Percentiles rank a stretch among this genome's conserved stretches.
These are phyloP conservation scores for Taiozyma onychis DNA, from an alignment of 1,139 yeast genomes.

Conservation along the genomic window DNA sequence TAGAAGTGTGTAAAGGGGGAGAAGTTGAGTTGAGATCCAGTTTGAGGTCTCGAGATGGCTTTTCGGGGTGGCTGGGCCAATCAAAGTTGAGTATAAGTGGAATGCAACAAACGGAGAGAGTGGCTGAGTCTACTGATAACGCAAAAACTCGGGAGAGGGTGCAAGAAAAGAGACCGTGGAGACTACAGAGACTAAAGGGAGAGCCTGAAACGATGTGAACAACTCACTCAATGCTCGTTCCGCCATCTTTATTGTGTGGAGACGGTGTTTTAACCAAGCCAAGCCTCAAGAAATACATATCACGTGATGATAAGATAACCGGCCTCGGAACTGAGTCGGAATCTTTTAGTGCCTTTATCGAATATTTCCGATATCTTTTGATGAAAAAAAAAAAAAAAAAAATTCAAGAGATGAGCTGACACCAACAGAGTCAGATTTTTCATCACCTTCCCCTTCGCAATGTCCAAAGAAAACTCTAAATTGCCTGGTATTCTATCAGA, in stretches of 20 bases:
- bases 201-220: no score
- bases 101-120: neutral
- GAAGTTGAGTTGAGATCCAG: neutral
- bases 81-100: neutral
- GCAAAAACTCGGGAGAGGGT: neutral
- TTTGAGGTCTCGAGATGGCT: neutral
- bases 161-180: no score
- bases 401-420: neutral
- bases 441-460: conserved; percentile 3
- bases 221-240: no score
- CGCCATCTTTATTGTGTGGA: neutral
- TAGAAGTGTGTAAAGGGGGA: neutral
- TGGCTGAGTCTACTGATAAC: neutral
- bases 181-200: no score
- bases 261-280: neutral
- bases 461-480: conserved; percentile 31
- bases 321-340: neutral
- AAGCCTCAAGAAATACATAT: no score
- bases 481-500: conserved; percentile 69
- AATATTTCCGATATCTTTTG: neutral
- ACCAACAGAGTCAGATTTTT: neutral
- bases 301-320: neutral
- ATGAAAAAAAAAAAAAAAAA: neutral
- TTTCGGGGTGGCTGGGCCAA: neutral
- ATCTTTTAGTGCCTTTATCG: neutral